Evolutionary conservation across 169 alveolate species (phyloP).

Genomic region (Cyclospora cayetanensis): DNA sequence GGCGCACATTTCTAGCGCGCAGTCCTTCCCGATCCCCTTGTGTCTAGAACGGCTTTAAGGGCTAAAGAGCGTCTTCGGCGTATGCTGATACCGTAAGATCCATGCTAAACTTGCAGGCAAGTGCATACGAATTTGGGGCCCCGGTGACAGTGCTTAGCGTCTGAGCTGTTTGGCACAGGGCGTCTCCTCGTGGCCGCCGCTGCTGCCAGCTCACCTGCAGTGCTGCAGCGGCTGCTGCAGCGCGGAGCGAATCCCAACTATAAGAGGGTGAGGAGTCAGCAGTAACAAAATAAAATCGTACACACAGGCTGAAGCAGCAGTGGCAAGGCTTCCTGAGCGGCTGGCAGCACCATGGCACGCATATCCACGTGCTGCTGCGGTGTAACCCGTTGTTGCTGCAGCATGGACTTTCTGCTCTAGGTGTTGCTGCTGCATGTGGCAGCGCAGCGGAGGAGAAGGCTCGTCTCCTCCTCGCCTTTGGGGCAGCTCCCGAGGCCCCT

Average conservation of each 20-base stretch:
- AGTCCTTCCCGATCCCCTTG: no score
- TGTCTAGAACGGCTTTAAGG: no score
- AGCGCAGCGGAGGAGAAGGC: neutral
- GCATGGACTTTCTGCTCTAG: conserved; percentile 2
- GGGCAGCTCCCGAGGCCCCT: conserved; percentile 5
- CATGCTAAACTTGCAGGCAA: no score
- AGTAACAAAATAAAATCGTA: neutral
- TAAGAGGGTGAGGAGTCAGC: neutral
- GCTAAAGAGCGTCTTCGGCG: no score
- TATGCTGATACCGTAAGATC: no score
- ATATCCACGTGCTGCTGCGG: neutral
- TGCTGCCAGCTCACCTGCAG: neutral
- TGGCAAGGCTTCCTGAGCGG: neutral
- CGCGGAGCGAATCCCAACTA: neutral
- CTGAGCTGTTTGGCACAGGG: neutral
- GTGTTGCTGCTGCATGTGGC: neutral
- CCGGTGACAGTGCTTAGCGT: conserved; percentile 3
- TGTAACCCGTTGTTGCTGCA: conserved; percentile 5
- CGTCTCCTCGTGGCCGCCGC: neutral
- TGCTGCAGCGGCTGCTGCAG: neutral
- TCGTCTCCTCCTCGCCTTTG: conserved; percentile 2
- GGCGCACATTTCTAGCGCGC: no score
- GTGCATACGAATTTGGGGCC: no score
- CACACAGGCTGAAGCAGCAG: neutral
- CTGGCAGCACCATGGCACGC: no score